Percentiles rank a stretch among this genome's conserved stretches.
Conservation (phyloP, 495 filamentous ascomycete genomes). For the Aspergillus nidulans region DNA sequence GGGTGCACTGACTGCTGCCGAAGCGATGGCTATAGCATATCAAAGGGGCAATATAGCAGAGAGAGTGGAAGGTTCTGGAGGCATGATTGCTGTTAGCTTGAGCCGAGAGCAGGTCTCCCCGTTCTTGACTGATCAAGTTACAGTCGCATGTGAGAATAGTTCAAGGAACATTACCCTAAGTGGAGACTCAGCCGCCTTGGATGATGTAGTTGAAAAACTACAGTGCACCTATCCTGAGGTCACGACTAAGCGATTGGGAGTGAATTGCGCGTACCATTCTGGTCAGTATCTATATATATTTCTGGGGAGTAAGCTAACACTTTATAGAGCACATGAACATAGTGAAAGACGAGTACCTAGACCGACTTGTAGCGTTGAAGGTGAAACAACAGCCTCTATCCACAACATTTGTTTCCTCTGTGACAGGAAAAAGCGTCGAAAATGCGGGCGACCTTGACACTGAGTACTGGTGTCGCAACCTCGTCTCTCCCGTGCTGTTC, state of each 20-base stretch:
- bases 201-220: conserved; percentile 39
- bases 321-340: not conserved
- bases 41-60: conserved; percentile 25
- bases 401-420: not conserved
- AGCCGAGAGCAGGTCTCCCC: conserved; percentile 2
- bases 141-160: conserved; percentile 28
- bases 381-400: not conserved
- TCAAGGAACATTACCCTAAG: conserved; percentile 27
- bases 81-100: conserved; percentile 29
- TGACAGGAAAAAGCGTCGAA: not conserved
- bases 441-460: not conserved
- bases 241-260: conserved; percentile 39
- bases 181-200: conserved; percentile 9
- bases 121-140: conserved; percentile 10
- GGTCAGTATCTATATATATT: not conserved
- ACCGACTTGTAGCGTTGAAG: not conserved
- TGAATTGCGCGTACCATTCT: conserved; percentile 29
- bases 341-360: conserved; percentile 44
- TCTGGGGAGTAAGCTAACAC: not conserved
- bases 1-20: conserved; percentile 37
- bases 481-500: not conserved
- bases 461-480: not conserved
- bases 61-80: conserved; percentile 10
- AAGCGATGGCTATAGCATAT: conserved; percentile 34
- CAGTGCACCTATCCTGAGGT: not conserved